Evolutionary conservation across 2,329 filamentous ascomycete genomes (phyloP).

Genomic region (Helotiales sp.): DNA sequence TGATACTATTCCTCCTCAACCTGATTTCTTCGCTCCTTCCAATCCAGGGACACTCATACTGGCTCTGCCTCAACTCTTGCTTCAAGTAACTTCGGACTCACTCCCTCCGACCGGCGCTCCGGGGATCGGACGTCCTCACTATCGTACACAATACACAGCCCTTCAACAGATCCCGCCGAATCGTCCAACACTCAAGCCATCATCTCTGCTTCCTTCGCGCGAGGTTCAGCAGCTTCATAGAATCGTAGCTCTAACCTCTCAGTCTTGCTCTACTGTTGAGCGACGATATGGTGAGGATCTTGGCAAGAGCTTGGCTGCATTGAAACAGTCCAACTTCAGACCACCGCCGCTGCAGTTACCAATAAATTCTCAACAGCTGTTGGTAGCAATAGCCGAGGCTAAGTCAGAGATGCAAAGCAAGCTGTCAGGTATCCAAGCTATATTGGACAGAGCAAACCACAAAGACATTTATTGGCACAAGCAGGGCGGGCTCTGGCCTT

Average conservation of each 20-base stretch:
- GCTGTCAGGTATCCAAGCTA: neutral
- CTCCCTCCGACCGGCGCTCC: neutral
- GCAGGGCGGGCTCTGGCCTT: slow-evolving; percentile 49
- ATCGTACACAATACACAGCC: neutral
- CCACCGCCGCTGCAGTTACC: neutral
- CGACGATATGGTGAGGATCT: slow-evolving; percentile 48
- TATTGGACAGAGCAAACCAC: neutral
- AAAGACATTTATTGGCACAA: slow-evolving; percentile 45
- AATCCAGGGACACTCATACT: neutral
- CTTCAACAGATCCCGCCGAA: neutral
- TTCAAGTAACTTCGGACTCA: neutral
- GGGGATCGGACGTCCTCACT: neutral
- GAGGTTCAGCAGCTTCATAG: slow-evolving; percentile 26
- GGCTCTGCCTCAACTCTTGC: slow-evolving; percentile 25
- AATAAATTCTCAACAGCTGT: neutral
- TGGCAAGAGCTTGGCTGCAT: slow-evolving; percentile 43
- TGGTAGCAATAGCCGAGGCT: neutral
- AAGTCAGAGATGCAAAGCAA: neutral
- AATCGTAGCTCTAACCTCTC: slow-evolving; percentile 43
- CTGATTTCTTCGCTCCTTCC: too few relatives aligned
- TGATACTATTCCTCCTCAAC: too few relatives aligned
- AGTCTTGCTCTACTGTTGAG: slow-evolving; percentile 44
- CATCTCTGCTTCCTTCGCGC: neutral
- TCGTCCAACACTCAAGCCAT: neutral
- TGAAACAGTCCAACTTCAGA: slow-evolving; percentile 25